Evolutionary conservation across 73 alveolate genomes (phyloP).

Genomic region (Uronychia binucleata): DNA sequence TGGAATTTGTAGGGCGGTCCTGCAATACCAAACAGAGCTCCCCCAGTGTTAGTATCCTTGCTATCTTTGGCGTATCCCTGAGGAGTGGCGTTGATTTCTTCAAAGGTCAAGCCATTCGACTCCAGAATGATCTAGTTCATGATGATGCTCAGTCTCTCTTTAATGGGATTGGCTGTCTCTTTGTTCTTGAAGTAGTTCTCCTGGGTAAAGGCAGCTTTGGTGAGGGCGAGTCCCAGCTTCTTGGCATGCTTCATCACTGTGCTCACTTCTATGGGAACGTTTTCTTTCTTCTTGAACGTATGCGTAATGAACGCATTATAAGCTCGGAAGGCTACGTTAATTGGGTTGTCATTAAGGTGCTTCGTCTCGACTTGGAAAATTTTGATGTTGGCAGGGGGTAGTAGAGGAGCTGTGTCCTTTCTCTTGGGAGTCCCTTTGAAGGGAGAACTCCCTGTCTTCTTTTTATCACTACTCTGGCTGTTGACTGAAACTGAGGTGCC

Average conservation of each 20-base stretch:
- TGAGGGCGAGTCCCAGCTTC: not conserved
- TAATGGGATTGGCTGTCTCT: slow-evolving; percentile 23
- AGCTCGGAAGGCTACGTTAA: not conserved
- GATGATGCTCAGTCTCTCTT: slow-evolving; percentile 26
- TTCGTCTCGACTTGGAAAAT: not conserved
- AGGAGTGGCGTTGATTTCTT: not conserved
- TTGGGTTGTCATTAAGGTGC: not conserved
- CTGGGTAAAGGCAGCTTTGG: not conserved
- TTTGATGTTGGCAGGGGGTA: not conserved
- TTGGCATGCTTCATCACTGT: not conserved
- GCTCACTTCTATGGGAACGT: not conserved
- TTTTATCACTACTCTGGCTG: not conserved
- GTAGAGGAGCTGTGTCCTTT: not conserved
- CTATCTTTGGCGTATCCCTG: not conserved
- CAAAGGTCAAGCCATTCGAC: not conserved
- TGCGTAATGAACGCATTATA: not conserved
- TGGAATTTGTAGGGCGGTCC: slow-evolving; percentile 17
- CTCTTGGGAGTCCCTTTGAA: not conserved
- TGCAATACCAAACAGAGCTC: not conserved
- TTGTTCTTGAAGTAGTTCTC: not conserved
- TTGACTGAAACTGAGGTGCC: too few species aligned
- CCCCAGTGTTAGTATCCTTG: not conserved
- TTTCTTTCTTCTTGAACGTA: not conserved
- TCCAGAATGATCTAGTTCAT: not conserved
- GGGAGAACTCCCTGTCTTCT: not conserved